A percentile compares a stretch with the other conserved stretches of the same genome.
phyloP scores from a whole-genome alignment of 208 protist genomes.

The Trichomonas tenax region DNA sequence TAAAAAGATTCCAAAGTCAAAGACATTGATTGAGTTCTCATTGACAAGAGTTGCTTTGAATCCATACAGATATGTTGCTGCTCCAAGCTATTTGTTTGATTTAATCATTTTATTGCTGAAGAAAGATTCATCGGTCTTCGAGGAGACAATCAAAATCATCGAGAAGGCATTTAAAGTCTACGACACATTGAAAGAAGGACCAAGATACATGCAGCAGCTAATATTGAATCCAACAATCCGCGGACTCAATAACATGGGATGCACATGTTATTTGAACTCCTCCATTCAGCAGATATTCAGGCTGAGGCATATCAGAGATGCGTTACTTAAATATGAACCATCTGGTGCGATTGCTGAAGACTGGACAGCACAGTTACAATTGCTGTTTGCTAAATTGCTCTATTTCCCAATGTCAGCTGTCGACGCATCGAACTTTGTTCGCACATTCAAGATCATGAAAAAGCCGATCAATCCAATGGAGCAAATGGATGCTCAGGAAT shows the following conservation, averaged over 20 bases:
- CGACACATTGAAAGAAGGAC: too few relatives aligned
- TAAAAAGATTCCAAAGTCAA: not conserved
- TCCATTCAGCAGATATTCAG: not conserved
- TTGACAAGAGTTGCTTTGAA: not conserved
- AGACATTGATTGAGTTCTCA: not conserved
- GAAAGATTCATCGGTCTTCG: not conserved
- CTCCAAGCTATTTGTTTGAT: not conserved
- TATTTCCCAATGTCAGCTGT: not conserved
- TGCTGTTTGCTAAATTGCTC: not conserved
- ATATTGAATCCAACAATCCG: not conserved
- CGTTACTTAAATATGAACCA: not conserved
- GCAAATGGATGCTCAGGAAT: conserved; percentile 8
- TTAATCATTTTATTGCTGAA: not conserved
- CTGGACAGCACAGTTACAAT: not conserved
- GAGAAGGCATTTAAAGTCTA: not conserved
- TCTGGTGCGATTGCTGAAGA: not conserved
- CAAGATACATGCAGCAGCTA: not conserved
- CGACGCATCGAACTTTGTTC: not conserved
- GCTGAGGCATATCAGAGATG: not conserved
- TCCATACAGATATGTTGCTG: not conserved
- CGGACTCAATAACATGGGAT: not conserved
- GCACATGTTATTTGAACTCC: conserved; percentile 12
- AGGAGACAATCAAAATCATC: not conserved
- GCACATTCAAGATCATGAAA: not conserved
- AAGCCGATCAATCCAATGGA: not conserved